These are phyloP conservation scores for Thermoascus crustaceus DNA, from an alignment of 2,329 filamentous ascomycete genomes.

Conservation along the genomic window DNA sequence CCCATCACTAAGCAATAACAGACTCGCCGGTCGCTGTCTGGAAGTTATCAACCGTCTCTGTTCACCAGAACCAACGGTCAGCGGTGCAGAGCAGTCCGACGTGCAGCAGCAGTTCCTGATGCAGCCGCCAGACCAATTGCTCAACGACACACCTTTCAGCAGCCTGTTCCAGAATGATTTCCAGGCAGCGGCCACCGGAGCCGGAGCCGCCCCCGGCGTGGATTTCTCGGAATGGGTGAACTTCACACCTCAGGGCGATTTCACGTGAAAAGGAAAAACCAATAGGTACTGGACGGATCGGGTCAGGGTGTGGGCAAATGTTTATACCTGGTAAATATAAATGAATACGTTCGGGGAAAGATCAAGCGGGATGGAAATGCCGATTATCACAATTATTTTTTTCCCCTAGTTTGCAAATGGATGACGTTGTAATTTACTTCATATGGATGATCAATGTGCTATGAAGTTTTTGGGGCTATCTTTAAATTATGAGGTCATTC, in stretches of 20 bases:
- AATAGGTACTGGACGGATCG: background rate
- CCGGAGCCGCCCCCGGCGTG: constrained; percentile 22
- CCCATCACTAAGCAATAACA: constrained; percentile 31
- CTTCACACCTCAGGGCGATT: constrained; percentile 18
- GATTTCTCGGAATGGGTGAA: constrained; percentile 36
- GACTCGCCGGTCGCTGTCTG: constrained; percentile 31
- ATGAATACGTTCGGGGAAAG: background rate
- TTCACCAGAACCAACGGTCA: constrained; percentile 21
- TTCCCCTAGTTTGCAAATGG: too few relatives aligned
- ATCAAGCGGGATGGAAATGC: too few relatives aligned
- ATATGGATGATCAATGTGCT: too few relatives aligned
- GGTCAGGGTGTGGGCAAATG: too few relatives aligned
- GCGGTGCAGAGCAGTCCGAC: constrained; percentile 10
- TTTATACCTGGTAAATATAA: background rate
- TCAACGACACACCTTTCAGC: constrained; percentile 27
- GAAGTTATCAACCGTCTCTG: constrained; percentile 33
- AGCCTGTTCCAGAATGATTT: constrained; percentile 25
- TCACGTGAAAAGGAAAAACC: constrained; percentile 11
- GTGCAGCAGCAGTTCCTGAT: constrained; percentile 23
- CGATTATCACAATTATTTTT: too few relatives aligned
- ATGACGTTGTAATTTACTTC: too few relatives aligned
- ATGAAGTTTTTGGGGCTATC: too few relatives aligned
- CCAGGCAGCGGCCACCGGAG: constrained; percentile 11
- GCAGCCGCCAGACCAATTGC: constrained; percentile 31
- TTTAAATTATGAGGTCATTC: too few relatives aligned